Evolutionary conservation across 2,329 filamentous ascomycete species (phyloP), one percentile per base, ranked within the genome.

Genomic region (Chrysoporthe puriensis): DNA sequence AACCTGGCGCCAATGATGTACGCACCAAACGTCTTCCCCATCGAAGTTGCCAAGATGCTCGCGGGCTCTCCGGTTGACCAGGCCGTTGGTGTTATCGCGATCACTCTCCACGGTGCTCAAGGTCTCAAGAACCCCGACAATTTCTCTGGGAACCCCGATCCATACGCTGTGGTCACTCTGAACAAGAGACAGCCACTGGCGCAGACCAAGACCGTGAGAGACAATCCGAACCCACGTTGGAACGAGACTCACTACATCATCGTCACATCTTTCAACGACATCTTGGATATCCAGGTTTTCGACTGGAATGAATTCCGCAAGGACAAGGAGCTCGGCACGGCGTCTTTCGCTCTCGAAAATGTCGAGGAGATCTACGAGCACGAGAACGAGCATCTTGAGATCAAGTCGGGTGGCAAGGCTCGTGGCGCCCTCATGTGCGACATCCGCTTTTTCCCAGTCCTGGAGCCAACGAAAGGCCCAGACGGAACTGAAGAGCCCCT

Each of bases 1-100:
- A 97, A 95, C 75, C 82, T 99, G 62, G 91, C 89, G 1, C 96
- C 96, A 0, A 98, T 99, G 91, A 97, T 99, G 93, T 99, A 99
- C 77, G 90, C 89, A 48, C 96, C 96, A 9, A 97, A 99, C 73
- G 94, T 98, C 62, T 99, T 99, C 84, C 96, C 96, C 18, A 96
- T 99, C 72, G 96, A 99, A 76, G 93, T 99, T 66, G 96, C 96
- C 73, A 98, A 99, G 85, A 96, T 99, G 93, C 85, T 99, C 71
- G 92, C 95, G 56, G 96, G 96, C 68, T 95, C 92, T 68, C 90
- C 96, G 0, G 92, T 99, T 62, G 96, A 99, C 77, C 93, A 97
- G 80, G 96, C 96, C 13, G 93, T 99, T 74, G 96, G 96, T 77
- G 94, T 99, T 9, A 80, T 99, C 64, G 95, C 95, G 34, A 84